Conservation (phyloP, 441 rosid genomes). For the Flueggea neowawraea region DNA sequence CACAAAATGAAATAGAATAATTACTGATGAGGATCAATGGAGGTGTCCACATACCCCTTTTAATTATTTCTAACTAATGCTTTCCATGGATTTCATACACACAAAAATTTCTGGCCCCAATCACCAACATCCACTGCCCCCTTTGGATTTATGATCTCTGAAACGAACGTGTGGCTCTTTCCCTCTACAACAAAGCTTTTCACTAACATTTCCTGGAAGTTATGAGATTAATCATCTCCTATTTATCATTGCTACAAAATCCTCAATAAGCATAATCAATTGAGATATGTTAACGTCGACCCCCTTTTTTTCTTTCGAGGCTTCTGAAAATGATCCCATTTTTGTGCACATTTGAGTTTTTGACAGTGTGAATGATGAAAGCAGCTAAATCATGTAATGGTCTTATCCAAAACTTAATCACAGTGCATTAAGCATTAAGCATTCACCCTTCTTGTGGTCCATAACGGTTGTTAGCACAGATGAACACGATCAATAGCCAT, state of each 20-base stretch:
- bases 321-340: constrained; percentile 3
- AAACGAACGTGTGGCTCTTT: constrained; percentile 32
- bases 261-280: constrained; percentile 8
- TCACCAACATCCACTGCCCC: not conserved
- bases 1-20: constrained; percentile 17
- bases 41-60: constrained; percentile 20
- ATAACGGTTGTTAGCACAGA: not conserved
- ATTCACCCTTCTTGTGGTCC: not conserved
- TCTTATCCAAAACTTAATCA: constrained; percentile 16
- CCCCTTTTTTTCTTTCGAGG: not conserved
- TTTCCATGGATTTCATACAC: constrained; percentile 8
- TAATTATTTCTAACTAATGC: constrained; percentile 24
- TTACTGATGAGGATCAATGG: constrained; percentile 5
- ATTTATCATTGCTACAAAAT: constrained; percentile 14
- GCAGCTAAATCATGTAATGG: constrained; percentile 9
- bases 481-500: not conserved
- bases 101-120: constrained; percentile 14
- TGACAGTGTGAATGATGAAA: constrained; percentile 7
- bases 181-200: not conserved
- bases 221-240: constrained; percentile 17
- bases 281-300: not conserved
- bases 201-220: constrained; percentile 5
- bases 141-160: constrained; percentile 2
- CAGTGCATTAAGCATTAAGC: constrained; percentile 24
- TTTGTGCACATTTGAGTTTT: not conserved